Evolutionary conservation across 768 basidiomycete genomes (phyloP), one percentile per base, ranked within the genome.

Genomic region (Chiua virens): DNA sequence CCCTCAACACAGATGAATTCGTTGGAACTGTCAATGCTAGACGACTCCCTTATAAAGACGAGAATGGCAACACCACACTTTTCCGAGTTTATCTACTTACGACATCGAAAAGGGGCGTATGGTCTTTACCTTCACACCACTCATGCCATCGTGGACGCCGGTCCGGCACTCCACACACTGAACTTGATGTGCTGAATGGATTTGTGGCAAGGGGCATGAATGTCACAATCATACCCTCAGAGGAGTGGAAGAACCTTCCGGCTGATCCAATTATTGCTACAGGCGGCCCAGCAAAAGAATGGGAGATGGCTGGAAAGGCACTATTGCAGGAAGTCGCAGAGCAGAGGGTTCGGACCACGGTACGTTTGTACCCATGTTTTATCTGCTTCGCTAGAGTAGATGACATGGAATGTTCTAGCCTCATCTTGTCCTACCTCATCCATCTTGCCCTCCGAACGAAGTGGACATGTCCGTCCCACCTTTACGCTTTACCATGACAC

Each of bases 231-330:
- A 41, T 54, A 2, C 54, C 45, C 22, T 55, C 28, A 11, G 50
- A 62, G 22, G 64, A 68, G 28, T 63, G 63, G 63, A 59, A 52
- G 22, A 57, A 65, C 41, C 60, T 65, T 11, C 65, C 66, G 1
- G 52, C 51, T 8, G 66, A 67, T 23, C 66, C 63, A 6, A 51
- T 68, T 22, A 53, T 48, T 27, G 66, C 64, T 2, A 68, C 51
- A 0, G 64, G 66, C 9, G 63, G 64, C 7, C 49, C 34, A 13
- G 50, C 42, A 15, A 18, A 50, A 4, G 57, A 49, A 18, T 67
- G 65, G 64, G 49, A 39, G 10, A 51, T 46, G 3, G 39, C 17
- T 2, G 65, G 63, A 18, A 27, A 4, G 8, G 45, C 11, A 23
- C 52, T 67, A 21, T 20, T 65, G 23, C 49, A 51, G 15, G 61